phyloP scores from a whole-genome alignment of 306 rosid species.

The Cicer arietinum region DNA sequence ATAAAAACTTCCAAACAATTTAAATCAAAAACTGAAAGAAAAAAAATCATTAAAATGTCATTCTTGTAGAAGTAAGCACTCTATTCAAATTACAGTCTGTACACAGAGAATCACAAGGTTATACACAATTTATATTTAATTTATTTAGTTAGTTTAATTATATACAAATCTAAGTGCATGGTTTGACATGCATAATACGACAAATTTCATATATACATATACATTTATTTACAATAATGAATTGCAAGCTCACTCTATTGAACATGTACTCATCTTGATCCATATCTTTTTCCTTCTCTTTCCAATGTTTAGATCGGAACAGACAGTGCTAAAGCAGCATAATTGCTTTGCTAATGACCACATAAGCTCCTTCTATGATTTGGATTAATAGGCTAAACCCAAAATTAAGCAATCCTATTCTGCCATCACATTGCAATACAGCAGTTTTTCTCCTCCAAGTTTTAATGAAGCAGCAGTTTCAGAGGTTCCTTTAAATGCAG shows the following conservation, averaged over 20 bases:
- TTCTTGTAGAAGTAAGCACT: too few species aligned
- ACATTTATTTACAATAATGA: constrained; percentile 49
- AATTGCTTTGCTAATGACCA: constrained; percentile 36
- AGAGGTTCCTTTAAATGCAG: constrained; percentile 7
- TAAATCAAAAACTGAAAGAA: too few species aligned
- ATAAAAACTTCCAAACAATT: too few species aligned
- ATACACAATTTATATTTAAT: too few species aligned
- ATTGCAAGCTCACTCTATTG: constrained; percentile 33
- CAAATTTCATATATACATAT: constrained; percentile 33
- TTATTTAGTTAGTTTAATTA: too few species aligned
- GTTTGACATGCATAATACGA: constrained; percentile 19
- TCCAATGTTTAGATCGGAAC: neutral
- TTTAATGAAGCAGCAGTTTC: constrained; percentile 22
- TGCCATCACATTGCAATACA: constrained; percentile 15
- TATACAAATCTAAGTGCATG: constrained; percentile 22
- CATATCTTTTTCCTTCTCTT: constrained; percentile 2
- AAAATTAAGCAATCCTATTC: constrained; percentile 8
- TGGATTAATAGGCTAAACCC: constrained; percentile 1
- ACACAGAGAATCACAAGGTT: too few species aligned
- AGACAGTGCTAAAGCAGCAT: constrained; percentile 12
- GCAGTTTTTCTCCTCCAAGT: neutral
- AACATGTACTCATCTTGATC: constrained; percentile 18
- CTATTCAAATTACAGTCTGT: too few species aligned
- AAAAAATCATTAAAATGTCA: too few species aligned
- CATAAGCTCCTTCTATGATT: constrained; percentile 24